Conservation (phyloP, 345 rosid genomes). For the Boechera divaricarpa region DNA sequence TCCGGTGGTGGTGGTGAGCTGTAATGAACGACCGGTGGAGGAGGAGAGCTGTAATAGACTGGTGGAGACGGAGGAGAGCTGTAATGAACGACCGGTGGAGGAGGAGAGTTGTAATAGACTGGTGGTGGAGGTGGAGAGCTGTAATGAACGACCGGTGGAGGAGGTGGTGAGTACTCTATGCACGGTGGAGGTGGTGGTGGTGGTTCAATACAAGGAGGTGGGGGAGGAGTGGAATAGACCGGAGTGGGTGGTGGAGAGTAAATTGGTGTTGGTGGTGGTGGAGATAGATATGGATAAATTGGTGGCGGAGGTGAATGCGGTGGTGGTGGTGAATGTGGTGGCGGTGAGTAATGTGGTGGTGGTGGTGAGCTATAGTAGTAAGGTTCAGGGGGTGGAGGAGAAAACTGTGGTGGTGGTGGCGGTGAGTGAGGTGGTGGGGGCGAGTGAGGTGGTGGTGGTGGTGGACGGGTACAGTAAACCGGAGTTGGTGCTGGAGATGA, state of each 20-base stretch:
- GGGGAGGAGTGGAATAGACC: constrained; percentile 56
- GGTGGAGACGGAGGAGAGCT: constrained; percentile 52
- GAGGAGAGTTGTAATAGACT: constrained; percentile 46
- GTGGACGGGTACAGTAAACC: constrained; percentile 36
- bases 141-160: constrained; percentile 50
- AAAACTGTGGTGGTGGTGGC: constrained; percentile 43
- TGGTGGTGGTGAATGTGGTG: constrained; percentile 38
- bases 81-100: constrained; percentile 40
- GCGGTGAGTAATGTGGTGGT: constrained; percentile 50
- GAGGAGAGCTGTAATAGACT: constrained; percentile 46
- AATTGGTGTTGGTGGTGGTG: constrained; percentile 52
- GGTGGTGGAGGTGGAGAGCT: constrained; percentile 51
- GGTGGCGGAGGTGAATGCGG: constrained; percentile 61
- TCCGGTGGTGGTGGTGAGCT: constrained; percentile 71
- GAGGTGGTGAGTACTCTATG: constrained; percentile 55
- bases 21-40: constrained; percentile 39
- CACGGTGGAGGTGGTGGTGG: constrained; percentile 69
- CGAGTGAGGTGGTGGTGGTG: constrained; percentile 51
- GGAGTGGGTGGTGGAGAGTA: constrained; percentile 53
- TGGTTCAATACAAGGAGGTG: constrained; percentile 64
- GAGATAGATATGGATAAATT: constrained; percentile 18
- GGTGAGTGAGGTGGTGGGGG: constrained; percentile 53
- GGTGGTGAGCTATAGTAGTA: constrained; percentile 50
- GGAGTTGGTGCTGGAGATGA: constrained; percentile 49
- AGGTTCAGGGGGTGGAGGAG: constrained; percentile 42